phyloP scores from a whole-genome alignment of 2,329 filamentous ascomycete species.

The Fusarium haematococcum region DNA sequence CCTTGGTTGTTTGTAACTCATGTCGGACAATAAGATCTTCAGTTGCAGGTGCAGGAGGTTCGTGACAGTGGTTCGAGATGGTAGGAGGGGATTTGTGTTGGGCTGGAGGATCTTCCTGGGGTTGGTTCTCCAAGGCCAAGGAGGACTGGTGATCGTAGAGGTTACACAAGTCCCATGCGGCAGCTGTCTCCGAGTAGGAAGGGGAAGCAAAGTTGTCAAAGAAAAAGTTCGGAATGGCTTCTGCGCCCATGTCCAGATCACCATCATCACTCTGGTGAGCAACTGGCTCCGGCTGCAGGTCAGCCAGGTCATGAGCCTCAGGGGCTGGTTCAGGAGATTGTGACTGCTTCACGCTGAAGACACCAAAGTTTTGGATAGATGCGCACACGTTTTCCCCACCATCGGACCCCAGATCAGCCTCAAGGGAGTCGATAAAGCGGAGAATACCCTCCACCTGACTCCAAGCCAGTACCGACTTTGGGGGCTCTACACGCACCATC shows the following conservation, averaged over 20 bases:
- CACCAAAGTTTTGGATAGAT: slow-evolving; percentile 22
- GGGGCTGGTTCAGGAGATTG: not conserved
- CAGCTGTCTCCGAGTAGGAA: slow-evolving; percentile 18
- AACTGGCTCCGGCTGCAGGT: not conserved
- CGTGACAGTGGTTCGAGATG: not conserved
- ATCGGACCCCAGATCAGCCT: not conserved
- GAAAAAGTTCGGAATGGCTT: not conserved
- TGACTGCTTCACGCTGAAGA: slow-evolving; percentile 6
- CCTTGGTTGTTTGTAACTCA: not conserved
- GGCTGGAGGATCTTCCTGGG: not conserved
- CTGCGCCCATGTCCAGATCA: not conserved
- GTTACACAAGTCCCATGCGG: slow-evolving; percentile 23
- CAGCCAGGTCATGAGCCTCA: not conserved
- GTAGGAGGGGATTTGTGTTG: not conserved
- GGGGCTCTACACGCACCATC: slow-evolving; percentile 6
- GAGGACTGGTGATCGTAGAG: not conserved
- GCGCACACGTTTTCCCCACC: slow-evolving; percentile 5
- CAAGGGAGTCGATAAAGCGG: slow-evolving; percentile 15
- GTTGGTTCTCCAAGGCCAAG: not conserved
- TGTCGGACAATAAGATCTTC: not conserved
- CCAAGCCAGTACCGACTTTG: slow-evolving; percentile 11
- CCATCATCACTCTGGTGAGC: not conserved
- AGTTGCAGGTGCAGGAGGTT: not conserved
- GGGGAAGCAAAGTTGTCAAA: slow-evolving; percentile 12
- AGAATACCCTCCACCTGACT: slow-evolving; percentile 28